A percentile compares a stretch with the other conserved stretches of the same genome.
phyloP scores from a whole-genome alignment of 2,329 filamentous ascomycete genomes.

The Alternaria incomplexa region DNA sequence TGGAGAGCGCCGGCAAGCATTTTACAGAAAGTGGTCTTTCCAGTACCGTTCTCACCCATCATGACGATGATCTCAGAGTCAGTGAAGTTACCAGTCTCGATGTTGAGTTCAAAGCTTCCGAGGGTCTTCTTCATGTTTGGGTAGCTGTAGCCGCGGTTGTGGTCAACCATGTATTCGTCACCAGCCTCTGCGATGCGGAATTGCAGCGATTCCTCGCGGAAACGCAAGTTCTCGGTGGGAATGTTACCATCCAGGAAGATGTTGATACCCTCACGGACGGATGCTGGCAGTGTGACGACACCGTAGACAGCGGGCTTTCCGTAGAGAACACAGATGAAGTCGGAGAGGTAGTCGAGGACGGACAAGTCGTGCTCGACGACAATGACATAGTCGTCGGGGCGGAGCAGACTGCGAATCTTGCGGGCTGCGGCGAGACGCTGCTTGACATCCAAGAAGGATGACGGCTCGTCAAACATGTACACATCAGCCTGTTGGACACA shows the following conservation, averaged over 20 bases:
- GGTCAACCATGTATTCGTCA: conserved; percentile 87
- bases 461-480: conserved; percentile 99
- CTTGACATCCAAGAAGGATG: conserved; percentile 98
- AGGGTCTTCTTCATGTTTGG: conserved; percentile 92
- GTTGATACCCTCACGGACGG: conserved; percentile 98
- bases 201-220: conserved; percentile 94
- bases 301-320: conserved; percentile 94
- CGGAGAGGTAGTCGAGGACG: conserved; percentile 96
- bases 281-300: conserved; percentile 94
- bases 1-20: conserved; percentile 92
- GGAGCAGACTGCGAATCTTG: conserved; percentile 88
- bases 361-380: conserved; percentile 99
- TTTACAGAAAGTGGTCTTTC: conserved; percentile 98
- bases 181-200: conserved; percentile 91
- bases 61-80: conserved; percentile 99
- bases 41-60: conserved; percentile 99
- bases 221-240: conserved; percentile 96
- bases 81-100: conserved; percentile 87
- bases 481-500: conserved; percentile 91
- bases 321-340: conserved; percentile 97
- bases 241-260: conserved; percentile 99
- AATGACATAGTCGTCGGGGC: conserved; percentile 93
- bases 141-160: conserved; percentile 83
- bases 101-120: conserved; percentile 81
- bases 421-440: conserved; percentile 92